Evolutionary conservation across 2,329 filamentous ascomycete genomes (phyloP).

Genomic region (Colletotrichum chrysophilum): DNA sequence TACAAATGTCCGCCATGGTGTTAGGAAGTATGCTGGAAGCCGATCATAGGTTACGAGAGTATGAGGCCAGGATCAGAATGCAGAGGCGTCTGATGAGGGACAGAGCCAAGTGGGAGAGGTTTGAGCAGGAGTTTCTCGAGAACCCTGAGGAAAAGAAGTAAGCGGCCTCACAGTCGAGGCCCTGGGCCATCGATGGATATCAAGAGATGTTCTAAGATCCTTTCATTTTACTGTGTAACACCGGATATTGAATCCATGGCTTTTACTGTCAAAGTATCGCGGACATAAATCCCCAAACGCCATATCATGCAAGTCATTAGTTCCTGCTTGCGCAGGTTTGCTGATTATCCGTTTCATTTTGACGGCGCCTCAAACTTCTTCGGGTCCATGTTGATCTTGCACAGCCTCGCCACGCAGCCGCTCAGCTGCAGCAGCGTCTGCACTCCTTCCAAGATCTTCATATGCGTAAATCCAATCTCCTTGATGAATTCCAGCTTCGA

Average conservation of each 20-base stretch:
- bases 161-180: background rate
- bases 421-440: slow-evolving; percentile 94
- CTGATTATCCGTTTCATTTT: slow-evolving; percentile 29
- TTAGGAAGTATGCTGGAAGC: slow-evolving; percentile 79
- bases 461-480: slow-evolving; percentile 98
- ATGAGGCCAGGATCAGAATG: slow-evolving; percentile 69
- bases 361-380: slow-evolving; percentile 68
- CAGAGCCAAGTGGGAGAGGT: slow-evolving; percentile 70
- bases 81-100: slow-evolving; percentile 69
- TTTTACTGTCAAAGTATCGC: slow-evolving; percentile 3
- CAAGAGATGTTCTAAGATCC: background rate
- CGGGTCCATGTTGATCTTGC: slow-evolving; percentile 96
- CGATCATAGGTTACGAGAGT: slow-evolving; percentile 69
- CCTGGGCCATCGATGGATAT: background rate
- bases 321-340: background rate
- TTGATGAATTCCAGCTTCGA: slow-evolving; percentile 97
- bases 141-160: slow-evolving; percentile 37
- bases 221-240: slow-evolving; percentile 14
- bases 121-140: slow-evolving; percentile 64
- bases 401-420: slow-evolving; percentile 88
- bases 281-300: slow-evolving; percentile 33
- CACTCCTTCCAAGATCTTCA: slow-evolving; percentile 98
- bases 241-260: background rate
- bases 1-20: slow-evolving; percentile 89
- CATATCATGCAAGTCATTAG: slow-evolving; percentile 30